A percentile compares a stretch with the other conserved stretches of the same genome.
These are phyloP conservation scores for Trichothecium roseum DNA, from an alignment of 2,329 filamentous ascomycete genomes.

Conservation along the genomic window DNA sequence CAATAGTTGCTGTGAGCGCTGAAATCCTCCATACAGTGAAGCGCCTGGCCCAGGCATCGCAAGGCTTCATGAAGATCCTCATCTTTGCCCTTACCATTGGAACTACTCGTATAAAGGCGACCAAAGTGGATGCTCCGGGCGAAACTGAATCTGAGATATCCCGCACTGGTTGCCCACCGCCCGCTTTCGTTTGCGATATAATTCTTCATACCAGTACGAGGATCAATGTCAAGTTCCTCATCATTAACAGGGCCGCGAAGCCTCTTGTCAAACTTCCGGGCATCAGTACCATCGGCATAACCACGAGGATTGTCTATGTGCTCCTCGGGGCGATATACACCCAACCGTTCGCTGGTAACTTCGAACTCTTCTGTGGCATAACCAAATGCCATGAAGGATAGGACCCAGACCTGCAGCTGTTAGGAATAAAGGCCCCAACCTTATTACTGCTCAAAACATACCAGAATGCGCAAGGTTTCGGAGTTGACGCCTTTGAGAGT, in stretches of 20 bases:
- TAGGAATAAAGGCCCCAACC: conserved; percentile 4
- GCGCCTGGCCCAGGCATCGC: conserved; percentile 62
- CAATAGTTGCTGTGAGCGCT: conserved; percentile 78
- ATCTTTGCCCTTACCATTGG: conserved; percentile 51
- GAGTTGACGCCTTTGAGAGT: conserved; percentile 70
- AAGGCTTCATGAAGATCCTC: conserved; percentile 73
- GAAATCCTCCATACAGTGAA: conserved; percentile 72
- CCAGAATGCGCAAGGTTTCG: conserved; percentile 66
- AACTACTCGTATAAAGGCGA: conserved; percentile 60
- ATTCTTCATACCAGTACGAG: conserved; percentile 91
- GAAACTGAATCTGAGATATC: conserved; percentile 71
- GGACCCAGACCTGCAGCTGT: conserved; percentile 53
- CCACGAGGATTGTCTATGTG: conserved; percentile 71
- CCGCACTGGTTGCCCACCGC: conserved; percentile 80
- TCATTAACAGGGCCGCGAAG: conserved; percentile 69
- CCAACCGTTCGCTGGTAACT: conserved; percentile 69
- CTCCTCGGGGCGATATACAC: conserved; percentile 69
- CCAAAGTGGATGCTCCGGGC: conserved; percentile 68
- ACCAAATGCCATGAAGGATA: conserved; percentile 72
- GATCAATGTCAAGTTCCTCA: conserved; percentile 63
- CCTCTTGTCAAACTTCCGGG: conserved; percentile 68
- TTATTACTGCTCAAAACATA: conserved; percentile 14
- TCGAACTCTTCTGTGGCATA: conserved; percentile 83
- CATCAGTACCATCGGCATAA: conserved; percentile 80
- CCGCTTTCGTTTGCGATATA: conserved; percentile 91